These are phyloP conservation scores for Russula ochroleuca DNA, from an alignment of 768 basidiomycete genomes.

Conservation along the genomic window DNA sequence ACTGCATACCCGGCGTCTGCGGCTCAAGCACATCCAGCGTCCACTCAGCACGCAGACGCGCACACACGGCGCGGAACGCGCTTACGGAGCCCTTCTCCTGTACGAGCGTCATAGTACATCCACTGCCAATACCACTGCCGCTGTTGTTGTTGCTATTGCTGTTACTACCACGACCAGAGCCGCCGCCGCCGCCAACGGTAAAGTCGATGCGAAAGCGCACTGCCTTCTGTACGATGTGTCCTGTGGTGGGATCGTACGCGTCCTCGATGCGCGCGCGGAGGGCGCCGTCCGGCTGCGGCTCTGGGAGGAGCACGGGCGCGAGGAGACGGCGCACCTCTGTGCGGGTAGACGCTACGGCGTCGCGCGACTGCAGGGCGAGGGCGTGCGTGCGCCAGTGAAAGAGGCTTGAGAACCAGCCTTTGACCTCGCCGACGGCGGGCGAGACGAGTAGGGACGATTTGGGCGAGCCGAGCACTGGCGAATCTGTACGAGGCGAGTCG, in stretches of 20 bases:
- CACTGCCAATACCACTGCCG: slow-evolving; percentile 39
- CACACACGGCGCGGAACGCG: slow-evolving; percentile 75
- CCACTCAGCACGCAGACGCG: slow-evolving; percentile 68
- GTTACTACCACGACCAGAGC: slow-evolving; percentile 23
- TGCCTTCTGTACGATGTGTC: slow-evolving; percentile 57
- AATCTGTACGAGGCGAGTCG: slow-evolving; percentile 43
- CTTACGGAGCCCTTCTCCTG: slow-evolving; percentile 91
- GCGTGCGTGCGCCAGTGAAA: slow-evolving; percentile 84
- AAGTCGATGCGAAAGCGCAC: slow-evolving; percentile 86
- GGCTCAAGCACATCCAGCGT: slow-evolving; percentile 36
- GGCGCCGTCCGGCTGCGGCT: slow-evolving; percentile 51
- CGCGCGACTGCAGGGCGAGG: slow-evolving; percentile 51
- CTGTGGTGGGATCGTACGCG: slow-evolving; percentile 38
- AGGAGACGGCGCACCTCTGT: slow-evolving; percentile 60
- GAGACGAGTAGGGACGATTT: slow-evolving; percentile 45
- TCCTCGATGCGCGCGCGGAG: slow-evolving; percentile 55
- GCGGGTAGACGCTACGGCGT: slow-evolving; percentile 57
- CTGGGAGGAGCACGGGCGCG: slow-evolving; percentile 56
- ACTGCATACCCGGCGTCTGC: slow-evolving; percentile 19
- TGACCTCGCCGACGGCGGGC: slow-evolving; percentile 78
- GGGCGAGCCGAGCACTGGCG: slow-evolving; percentile 45
- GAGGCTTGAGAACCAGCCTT: slow-evolving; percentile 92
- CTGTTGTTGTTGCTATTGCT: too few species aligned
- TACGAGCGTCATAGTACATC: slow-evolving; percentile 69
- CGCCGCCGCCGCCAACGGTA: slow-evolving; percentile 32